Evolutionary conservation across 371 early-diverging fungal species (phyloP).

Genomic region (Lichtheimia ramosa): DNA sequence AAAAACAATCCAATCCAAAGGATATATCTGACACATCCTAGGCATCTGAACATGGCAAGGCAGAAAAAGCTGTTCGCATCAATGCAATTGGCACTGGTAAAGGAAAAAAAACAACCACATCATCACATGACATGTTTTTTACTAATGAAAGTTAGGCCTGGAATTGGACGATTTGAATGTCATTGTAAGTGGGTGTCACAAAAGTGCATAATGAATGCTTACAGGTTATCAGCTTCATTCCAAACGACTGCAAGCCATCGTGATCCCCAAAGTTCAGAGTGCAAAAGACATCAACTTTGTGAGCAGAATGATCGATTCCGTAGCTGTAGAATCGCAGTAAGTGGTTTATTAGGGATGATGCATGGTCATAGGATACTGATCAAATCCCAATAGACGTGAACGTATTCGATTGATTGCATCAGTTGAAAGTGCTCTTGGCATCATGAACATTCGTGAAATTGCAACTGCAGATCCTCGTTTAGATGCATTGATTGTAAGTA

Average conservation of each 20-base stretch:
- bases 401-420: conserved; percentile 81
- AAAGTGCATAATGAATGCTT: background rate
- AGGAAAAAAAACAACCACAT: background rate
- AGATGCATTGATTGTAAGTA: conserved; percentile 73
- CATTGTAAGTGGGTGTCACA: conserved; percentile 50
- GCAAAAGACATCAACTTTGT: conserved; percentile 81
- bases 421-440: conserved; percentile 83
- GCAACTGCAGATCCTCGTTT: conserved; percentile 69
- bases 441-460: conserved; percentile 86
- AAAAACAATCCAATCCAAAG: background rate
- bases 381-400: conserved; percentile 41
- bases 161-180: conserved; percentile 82
- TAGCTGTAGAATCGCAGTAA: conserved; percentile 73
- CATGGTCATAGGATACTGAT: background rate
- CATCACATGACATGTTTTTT: background rate
- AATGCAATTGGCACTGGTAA: conserved; percentile 82
- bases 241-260: conserved; percentile 70
- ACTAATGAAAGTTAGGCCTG: conserved; percentile 40
- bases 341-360: conserved; percentile 1
- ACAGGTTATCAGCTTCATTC: conserved; percentile 58
- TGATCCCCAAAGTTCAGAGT: conserved; percentile 90
- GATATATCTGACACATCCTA: background rate
- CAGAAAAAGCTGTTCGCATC: conserved; percentile 86
- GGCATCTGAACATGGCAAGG: conserved; percentile 24
- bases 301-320: conserved; percentile 73